A percentile compares a stretch with the other conserved stretches of the same genome.
These are phyloP conservation scores for Nigrograna mackinnonii DNA, from an alignment of 2,329 filamentous ascomycete species.

Conservation along the genomic window DNA sequence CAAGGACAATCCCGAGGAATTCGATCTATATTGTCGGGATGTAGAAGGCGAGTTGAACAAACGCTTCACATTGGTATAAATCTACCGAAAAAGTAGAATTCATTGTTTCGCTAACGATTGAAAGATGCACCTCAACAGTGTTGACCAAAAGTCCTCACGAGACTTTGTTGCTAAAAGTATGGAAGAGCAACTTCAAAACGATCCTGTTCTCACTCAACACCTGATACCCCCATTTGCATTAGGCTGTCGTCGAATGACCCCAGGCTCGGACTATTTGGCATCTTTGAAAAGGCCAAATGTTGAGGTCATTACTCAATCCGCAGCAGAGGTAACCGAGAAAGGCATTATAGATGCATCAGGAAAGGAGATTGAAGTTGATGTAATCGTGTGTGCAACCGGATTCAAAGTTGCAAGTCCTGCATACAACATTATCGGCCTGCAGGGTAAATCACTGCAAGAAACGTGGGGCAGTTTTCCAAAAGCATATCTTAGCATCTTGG, in stretches of 20 bases:
- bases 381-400: conserved; percentile 37
- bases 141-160: conserved; percentile 4
- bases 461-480: not conserved
- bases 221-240: conserved; percentile 17
- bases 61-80: conserved; percentile 3
- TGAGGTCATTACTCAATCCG: conserved; percentile 19
- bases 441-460: conserved; percentile 1
- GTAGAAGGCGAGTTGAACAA: conserved; percentile 4
- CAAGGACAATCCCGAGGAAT: conserved; percentile 2
- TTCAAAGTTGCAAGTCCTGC: conserved; percentile 19
- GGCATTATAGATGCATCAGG: conserved; percentile 25
- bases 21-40: not conserved
- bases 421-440: conserved; percentile 3
- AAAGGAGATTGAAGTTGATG: conserved; percentile 38
- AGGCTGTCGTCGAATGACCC: conserved; percentile 25
- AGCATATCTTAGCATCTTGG: conserved; percentile 1
- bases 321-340: conserved; percentile 16
- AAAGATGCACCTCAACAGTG: conserved; percentile 3
- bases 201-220: not conserved
- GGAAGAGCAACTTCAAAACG: not conserved
- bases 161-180: not conserved
- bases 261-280: conserved; percentile 25
- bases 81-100: too few relatives aligned
- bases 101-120: too few relatives aligned
- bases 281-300: conserved; percentile 17